A percentile compares a stretch with the other conserved stretches of the same genome.
These are phyloP conservation scores for Nothophoma quercina DNA, from an alignment of 2,329 filamentous ascomycete species.

Conservation along the genomic window DNA sequence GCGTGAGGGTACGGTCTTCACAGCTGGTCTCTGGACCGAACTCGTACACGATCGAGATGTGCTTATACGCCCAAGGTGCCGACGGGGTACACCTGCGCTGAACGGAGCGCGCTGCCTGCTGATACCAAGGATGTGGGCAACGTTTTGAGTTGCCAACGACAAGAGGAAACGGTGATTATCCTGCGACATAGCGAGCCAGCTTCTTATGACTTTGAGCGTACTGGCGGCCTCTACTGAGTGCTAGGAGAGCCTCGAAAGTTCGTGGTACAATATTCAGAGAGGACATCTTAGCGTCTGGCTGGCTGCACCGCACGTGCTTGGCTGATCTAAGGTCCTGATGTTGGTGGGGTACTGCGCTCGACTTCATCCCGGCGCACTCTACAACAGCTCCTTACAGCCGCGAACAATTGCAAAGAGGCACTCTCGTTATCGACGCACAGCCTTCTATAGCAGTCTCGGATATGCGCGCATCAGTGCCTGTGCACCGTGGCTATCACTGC, in stretches of 20 bases:
- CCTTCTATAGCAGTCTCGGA: background rate
- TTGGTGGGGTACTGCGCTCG: background rate
- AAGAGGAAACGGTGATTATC: background rate
- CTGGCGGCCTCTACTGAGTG: background rate
- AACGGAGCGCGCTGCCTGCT: background rate
- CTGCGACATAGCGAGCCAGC: background rate
- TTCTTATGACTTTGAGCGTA: background rate
- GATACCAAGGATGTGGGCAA: background rate
- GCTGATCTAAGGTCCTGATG: background rate
- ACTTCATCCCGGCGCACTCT: background rate
- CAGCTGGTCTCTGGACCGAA: too few species aligned
- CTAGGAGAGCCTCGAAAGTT: too few species aligned
- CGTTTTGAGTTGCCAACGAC: background rate
- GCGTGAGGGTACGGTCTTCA: constrained; percentile 23
- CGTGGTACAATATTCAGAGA: background rate
- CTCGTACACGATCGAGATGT: background rate
- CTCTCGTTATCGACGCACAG: background rate
- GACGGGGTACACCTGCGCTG: too few species aligned
- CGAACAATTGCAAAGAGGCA: background rate
- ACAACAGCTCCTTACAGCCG: background rate
- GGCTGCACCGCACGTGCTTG: background rate
- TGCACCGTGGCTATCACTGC: background rate
- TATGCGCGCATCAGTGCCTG: background rate
- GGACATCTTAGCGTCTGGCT: background rate
- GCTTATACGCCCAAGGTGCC: too few species aligned